A percentile compares a stretch with the other conserved stretches of the same genome.
Conservation (phyloP, 257 asterid species). For the Cinchona pubescens region DNA sequence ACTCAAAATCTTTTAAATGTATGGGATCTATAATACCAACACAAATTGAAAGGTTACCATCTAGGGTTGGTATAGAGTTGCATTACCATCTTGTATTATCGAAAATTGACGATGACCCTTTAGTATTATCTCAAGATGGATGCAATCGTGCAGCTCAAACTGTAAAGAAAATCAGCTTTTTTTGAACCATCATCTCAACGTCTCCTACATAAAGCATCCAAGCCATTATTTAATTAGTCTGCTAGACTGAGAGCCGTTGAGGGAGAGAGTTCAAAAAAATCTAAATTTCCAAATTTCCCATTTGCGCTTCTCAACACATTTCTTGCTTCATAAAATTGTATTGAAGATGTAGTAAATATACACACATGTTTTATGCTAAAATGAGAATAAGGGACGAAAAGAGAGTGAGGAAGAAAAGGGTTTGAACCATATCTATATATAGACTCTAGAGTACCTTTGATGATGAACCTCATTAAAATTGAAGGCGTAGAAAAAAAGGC, state of each 20-base stretch:
- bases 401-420: not conserved
- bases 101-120: not conserved
- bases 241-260: constrained; percentile 27
- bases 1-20: too few relatives aligned
- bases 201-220: not conserved
- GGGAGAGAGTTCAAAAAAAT: constrained; percentile 43
- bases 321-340: not conserved
- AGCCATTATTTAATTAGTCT: not conserved
- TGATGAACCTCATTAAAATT: not conserved
- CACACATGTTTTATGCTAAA: not conserved
- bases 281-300: constrained; percentile 7
- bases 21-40: not conserved
- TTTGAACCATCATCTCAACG: constrained; percentile 15
- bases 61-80: not conserved
- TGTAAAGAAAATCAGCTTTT: constrained; percentile 6
- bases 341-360: too few relatives aligned
- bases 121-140: not conserved
- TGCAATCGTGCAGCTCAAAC: not conserved
- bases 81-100: not conserved
- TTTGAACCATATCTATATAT: not conserved
- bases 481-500: constrained; percentile 12
- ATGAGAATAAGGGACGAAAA: not conserved
- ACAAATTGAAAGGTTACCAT: not conserved
- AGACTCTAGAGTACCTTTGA: not conserved
- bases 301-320: not conserved